Base-by-base conservation (phyloP, 345 rosid species). In the Cardamine resedifolia region DNA sequence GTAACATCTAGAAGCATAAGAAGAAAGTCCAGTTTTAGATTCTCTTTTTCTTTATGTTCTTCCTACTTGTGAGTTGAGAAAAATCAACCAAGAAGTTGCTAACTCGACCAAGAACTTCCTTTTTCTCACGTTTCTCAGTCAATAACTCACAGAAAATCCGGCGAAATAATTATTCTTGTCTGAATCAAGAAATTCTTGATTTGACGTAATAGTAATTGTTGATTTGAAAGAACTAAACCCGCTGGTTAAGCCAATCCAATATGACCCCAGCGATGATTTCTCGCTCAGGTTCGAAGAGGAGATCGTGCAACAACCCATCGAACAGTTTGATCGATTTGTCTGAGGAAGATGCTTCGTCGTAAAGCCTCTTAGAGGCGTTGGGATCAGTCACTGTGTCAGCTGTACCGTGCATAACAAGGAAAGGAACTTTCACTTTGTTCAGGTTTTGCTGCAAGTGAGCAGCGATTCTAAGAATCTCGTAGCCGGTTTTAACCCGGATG, bases 351-450 rank as follows among this genome's bases (percentile, higher is more conserved):
- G 97, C 97, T 71, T 87, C 90, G 1, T 77, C 76, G 71, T 86
- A 86, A 30, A 95, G 66, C 73, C 83, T 87, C 51, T 79, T 60
- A 6, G 96, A 83, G 56, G 96, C 94, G 53, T 71, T 75, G 0
- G 99, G 99, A 68, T 95, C 97, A 10, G 97, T 95, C 50, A 91
- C 87, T 0, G 85, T 84, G 49, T 95, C 99, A 1, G 83, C 83
- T 16, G 88, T 86, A 26, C 99, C 99, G 43, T 95, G 99, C 74
- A 95, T 91, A 8, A 95, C 87, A 27, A 95, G 78, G 77, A 91
- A 91, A 3, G 97, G 94, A 11, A 90, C 83, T 6, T 77, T 83
- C 72, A 95, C 71, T 64, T 78, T 87, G 49, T 75, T 70, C n/a
- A 87, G 73, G 58, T 90, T 88, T 38, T 80, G 91, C 82, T 81